Base-by-base conservation (phyloP, 768 basidiomycete species). In the Melanogaster broomeanus region DNA sequence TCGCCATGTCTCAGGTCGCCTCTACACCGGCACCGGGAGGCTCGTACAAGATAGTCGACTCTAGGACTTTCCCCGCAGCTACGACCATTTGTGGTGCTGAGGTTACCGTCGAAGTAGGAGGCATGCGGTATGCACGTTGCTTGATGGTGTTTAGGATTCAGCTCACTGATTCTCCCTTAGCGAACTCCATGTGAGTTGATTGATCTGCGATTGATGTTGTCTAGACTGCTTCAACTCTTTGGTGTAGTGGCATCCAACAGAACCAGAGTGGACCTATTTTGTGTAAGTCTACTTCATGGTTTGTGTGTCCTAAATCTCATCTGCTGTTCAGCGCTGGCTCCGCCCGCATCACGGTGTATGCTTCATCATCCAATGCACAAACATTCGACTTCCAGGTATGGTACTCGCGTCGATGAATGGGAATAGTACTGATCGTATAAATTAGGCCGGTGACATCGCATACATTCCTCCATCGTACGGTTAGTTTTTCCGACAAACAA, bases 31-130 rank as follows among this genome's bases (percentile, higher is more conserved):
- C 76, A 40, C 71, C 72, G 13, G 84, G 84, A 33, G 86, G 86
- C 8, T 70, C 77, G 3, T 75, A 82, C 55, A 86, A 85, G 63
- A 73, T 85, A 15, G 75, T 83, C 10, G 85, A 88, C 60, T 76
- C 77, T 0, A 66, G 66, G 22, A 74, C 76, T 3, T 87, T 88
- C 68, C 68, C 69, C 18, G 77, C 78, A 7, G 61, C 85, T 2
- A 69, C 76, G 31, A 82, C 77, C 1, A 77, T 85, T 33, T 76
- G 79, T 16, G 78, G 75, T 4, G 85, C 77, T 4, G 82, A 85
- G 51, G 79, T 86, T 2, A 74, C 69, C 3, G 75, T 87, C 25
- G 76, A 84, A 48, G 77, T 75, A 28, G 84, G 81, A n/a, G 84
- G 80, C 9, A 77, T 85, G 71, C 75, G 82, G 81, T 81, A 41